These are phyloP conservation scores for Colletotrichum paranaense DNA, from an alignment of 2,329 filamentous ascomycete species.

Conservation along the genomic window DNA sequence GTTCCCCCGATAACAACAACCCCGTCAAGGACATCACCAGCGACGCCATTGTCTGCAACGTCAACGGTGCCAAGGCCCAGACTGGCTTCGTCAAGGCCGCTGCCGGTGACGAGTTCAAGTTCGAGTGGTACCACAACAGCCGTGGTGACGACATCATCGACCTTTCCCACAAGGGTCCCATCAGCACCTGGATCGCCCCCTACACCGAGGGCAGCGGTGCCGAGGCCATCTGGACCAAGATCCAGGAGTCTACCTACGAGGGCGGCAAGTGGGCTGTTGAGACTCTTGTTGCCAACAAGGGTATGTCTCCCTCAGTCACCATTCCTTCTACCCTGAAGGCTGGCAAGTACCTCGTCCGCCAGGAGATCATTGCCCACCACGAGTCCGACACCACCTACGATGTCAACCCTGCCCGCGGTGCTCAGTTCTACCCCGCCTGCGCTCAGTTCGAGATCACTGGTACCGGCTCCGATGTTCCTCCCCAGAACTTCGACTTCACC, in stretches of 20 bases:
- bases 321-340: slow-evolving; percentile 57
- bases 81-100: slow-evolving; percentile 54
- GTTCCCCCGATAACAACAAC: slow-evolving; percentile 55
- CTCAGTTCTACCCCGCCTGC: slow-evolving; percentile 68
- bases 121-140: slow-evolving; percentile 64
- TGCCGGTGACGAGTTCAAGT: slow-evolving; percentile 58
- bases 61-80: slow-evolving; percentile 50
- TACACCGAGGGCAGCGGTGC: slow-evolving; percentile 55
- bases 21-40: slow-evolving; percentile 57
- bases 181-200: slow-evolving; percentile 63
- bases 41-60: slow-evolving; percentile 57
- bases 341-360: slow-evolving; percentile 65
- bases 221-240: slow-evolving; percentile 63
- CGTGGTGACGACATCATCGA: slow-evolving; percentile 64
- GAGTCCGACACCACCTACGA: slow-evolving; percentile 50
- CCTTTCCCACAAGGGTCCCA: slow-evolving; percentile 62
- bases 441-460: slow-evolving; percentile 71
- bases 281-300: slow-evolving; percentile 60
- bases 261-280: slow-evolving; percentile 56
- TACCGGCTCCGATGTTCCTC: slow-evolving; percentile 58
- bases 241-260: slow-evolving; percentile 49
- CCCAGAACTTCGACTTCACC: slow-evolving; percentile 57
- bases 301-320: slow-evolving; percentile 57
- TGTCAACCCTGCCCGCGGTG: slow-evolving; percentile 51
- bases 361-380: slow-evolving; percentile 67